Base-by-base conservation (phyloP, 176 grass and related monocot genomes). In the Eragrostis curvula region DNA sequence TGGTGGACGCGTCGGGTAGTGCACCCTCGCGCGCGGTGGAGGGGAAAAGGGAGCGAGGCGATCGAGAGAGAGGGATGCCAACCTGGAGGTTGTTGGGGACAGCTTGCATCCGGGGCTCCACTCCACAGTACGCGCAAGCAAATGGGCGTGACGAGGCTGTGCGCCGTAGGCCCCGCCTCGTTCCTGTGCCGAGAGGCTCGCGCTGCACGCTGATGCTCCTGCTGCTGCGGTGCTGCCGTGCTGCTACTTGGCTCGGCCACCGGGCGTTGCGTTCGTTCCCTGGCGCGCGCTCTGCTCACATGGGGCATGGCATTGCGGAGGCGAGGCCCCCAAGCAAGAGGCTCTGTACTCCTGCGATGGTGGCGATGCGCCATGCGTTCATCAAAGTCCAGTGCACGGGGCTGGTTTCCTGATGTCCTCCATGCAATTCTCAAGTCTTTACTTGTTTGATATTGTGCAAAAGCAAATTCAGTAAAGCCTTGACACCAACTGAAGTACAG, bases 81-180 rank as follows among this genome's bases (percentile, higher is more conserved):
- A 88, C 75, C 94, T 88, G 89, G 91, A 92, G 75, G 88, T 88
- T 81, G 91, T 90, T 92, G 77, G 30, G 82, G 89, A 94, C 94
- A 97, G 91, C 89, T 92, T 94, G 94, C 87, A 89, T 64, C 81
- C 51, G 71, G 68, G 67, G 65, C 53, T 39, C 70, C 20, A 71
- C 51, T n/a, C 62, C 16, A 66, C 63, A 29, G 61, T 53, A 71
- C 72, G 12, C 81, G 41, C 68, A 68, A 68, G 81, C 74, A 80
- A 88, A 88, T 88, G 69, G 9, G 79, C 9, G 53, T 18, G 53
- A 13, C 13, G 53, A 13, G 55, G 9, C 73, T 62, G 43, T 62
- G 56, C 56, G 21, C 2, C 12, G 24, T 60, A n/a, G 41, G 79
- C 70, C 32, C 72, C 80, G 58, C 21, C 55, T 24, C 80, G 40